Evolutionary conservation across 1,284 basidiomycete species (phyloP).

Genomic region (Dichomitus squalens): DNA sequence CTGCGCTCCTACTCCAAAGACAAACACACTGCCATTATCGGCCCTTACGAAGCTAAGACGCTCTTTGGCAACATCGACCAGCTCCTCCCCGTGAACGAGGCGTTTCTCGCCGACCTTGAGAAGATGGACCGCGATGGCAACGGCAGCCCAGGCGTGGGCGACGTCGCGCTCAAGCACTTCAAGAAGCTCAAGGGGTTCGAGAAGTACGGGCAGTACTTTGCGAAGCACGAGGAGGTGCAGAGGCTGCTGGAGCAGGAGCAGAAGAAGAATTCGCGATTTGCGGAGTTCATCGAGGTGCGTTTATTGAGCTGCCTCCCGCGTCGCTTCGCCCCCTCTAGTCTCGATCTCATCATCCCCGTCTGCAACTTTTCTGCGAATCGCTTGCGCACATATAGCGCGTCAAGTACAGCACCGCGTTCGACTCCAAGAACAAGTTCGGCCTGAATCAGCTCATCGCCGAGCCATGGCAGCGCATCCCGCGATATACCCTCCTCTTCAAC

Average conservation of each 20-base stretch:
- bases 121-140: constrained; percentile 54
- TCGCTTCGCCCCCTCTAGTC: not conserved
- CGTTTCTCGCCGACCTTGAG: constrained; percentile 86
- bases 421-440: constrained; percentile 83
- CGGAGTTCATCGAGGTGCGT: constrained; percentile 82
- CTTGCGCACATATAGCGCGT: constrained; percentile 58
- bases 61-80: constrained; percentile 94
- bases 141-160: constrained; percentile 74
- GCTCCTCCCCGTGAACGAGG: constrained; percentile 84
- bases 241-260: constrained; percentile 84
- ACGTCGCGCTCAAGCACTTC: constrained; percentile 85
- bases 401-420: constrained; percentile 80
- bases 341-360: constrained; percentile 16
- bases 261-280: constrained; percentile 76
- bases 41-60: constrained; percentile 88
- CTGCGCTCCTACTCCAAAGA: constrained; percentile 83
- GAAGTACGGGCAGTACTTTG: constrained; percentile 89
- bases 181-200: constrained; percentile 83
- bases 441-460: constrained; percentile 96
- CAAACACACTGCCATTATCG: constrained; percentile 86
- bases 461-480: constrained; percentile 98
- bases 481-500: constrained; percentile 93
- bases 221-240: constrained; percentile 93
- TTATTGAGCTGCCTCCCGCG: not conserved
- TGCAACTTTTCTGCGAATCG: not conserved